These are phyloP conservation scores for Chenopodium quinoa DNA, from an alignment of 148 eudicot genomes.

Conservation along the genomic window DNA sequence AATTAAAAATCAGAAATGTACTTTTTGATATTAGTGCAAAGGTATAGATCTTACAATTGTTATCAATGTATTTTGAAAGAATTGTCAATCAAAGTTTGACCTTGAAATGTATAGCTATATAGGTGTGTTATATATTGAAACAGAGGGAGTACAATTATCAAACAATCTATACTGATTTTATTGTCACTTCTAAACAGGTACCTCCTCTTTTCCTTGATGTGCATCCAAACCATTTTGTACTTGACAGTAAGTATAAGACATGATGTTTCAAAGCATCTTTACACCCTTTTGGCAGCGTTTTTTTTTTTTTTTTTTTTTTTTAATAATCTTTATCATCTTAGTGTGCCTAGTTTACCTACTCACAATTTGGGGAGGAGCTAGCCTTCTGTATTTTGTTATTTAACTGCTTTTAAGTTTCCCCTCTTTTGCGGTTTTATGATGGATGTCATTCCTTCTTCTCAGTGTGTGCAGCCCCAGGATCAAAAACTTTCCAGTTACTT, in stretches of 20 bases:
- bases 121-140: neutral
- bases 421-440: slow-evolving; percentile 18
- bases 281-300: neutral
- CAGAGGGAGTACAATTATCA: neutral
- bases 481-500: slow-evolving; percentile 93
- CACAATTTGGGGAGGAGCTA: neutral
- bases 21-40: neutral
- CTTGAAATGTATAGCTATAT: neutral
- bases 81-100: neutral
- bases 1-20: neutral
- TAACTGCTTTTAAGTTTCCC: neutral
- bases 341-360: neutral
- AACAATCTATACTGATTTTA: slow-evolving; percentile 1
- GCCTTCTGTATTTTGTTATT: neutral
- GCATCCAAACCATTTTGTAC: slow-evolving; percentile 80
- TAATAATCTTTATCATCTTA: neutral
- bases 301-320: no score
- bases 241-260: slow-evolving; percentile 74
- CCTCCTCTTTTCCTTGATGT: slow-evolving; percentile 95
- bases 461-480: slow-evolving; percentile 99
- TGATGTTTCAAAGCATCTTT: neutral
- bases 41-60: neutral
- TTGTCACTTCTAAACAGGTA: slow-evolving; percentile 48
- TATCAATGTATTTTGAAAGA: neutral
- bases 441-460: slow-evolving; percentile 29